Conservation (phyloP, 2,329 filamentous ascomycete species). For the Fusarium haematococcum region DNA sequence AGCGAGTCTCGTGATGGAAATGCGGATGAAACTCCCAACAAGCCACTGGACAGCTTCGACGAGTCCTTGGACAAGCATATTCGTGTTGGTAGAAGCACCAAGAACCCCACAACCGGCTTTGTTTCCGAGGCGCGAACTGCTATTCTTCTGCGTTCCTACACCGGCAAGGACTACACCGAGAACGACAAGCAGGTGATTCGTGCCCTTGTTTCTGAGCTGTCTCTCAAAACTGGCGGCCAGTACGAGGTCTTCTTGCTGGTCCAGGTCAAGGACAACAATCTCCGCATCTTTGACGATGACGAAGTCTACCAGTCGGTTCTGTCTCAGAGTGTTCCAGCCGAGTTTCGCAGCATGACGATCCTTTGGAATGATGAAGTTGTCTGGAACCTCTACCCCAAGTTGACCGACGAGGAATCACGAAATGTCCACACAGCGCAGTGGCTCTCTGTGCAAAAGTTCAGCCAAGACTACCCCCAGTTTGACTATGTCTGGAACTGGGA, state of each 20-base stretch:
- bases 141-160: slow-evolving; percentile 80
- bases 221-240: slow-evolving; percentile 80
- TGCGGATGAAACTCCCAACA: neutral
- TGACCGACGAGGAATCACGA: slow-evolving; percentile 70
- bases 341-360: slow-evolving; percentile 77
- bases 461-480: slow-evolving; percentile 80
- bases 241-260: slow-evolving; percentile 85
- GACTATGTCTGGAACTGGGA: slow-evolving; percentile 92
- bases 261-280: slow-evolving; percentile 75
- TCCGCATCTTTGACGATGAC: slow-evolving; percentile 69
- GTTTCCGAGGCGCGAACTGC: slow-evolving; percentile 71
- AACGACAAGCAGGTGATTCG: slow-evolving; percentile 85
- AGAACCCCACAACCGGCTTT: slow-evolving; percentile 32
- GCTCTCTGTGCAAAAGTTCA: slow-evolving; percentile 81
- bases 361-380: slow-evolving; percentile 83
- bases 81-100: slow-evolving; percentile 18
- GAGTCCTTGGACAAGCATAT: slow-evolving; percentile 15
- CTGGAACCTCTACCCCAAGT: slow-evolving; percentile 79
- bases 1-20: neutral
- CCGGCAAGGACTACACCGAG: slow-evolving; percentile 79
- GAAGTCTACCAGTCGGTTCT: slow-evolving; percentile 71
- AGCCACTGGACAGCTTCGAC: no score
- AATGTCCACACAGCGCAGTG: slow-evolving; percentile 73
- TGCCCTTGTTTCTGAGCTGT: slow-evolving; percentile 81
- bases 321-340: slow-evolving; percentile 71